Percentiles rank a stretch among this genome's conserved stretches.
Conservation (phyloP, 345 rosid species). For the Gossypium australe region DNA sequence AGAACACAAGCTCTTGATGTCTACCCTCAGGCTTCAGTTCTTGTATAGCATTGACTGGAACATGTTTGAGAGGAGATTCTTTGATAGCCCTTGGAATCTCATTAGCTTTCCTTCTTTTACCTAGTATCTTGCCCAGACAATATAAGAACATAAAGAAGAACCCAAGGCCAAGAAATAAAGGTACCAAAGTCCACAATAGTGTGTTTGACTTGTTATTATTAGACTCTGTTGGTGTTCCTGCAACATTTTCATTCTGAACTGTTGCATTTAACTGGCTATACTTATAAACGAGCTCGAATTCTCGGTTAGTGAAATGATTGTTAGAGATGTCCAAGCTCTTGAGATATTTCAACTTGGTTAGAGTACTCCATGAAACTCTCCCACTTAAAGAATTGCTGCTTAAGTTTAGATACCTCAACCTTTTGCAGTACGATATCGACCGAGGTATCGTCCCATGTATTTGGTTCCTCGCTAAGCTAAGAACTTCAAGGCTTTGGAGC, state of each 20-base stretch:
- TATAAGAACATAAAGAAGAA: conserved; percentile 24
- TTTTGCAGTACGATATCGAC: conserved; percentile 28
- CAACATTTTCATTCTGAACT: neutral
- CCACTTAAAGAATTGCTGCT: conserved; percentile 41
- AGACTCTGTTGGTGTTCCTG: neutral
- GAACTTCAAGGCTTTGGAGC: conserved; percentile 27
- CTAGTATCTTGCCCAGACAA: conserved; percentile 15
- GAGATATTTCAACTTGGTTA: conserved; percentile 31
- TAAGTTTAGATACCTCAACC: conserved; percentile 29
- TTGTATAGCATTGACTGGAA: neutral
- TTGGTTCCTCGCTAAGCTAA: conserved; percentile 31
- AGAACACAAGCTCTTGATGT: conserved; percentile 41
- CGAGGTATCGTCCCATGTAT: conserved; percentile 34
- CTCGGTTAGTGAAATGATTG: conserved; percentile 18
- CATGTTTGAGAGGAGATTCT: conserved; percentile 18
- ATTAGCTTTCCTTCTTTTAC: conserved; percentile 21
- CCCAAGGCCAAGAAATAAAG: conserved; percentile 16
- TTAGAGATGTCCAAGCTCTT: conserved; percentile 33
- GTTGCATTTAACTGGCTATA: neutral
- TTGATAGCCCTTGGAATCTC: conserved; percentile 25
- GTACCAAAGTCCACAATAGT: neutral
- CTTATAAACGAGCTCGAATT: conserved; percentile 10
- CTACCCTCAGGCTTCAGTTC: conserved; percentile 25
- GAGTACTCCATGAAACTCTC: conserved; percentile 18
- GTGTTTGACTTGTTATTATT: neutral